phyloP scores from a whole-genome alignment of 1,284 basidiomycete species.

The Phenoliferia sp. region DNA sequence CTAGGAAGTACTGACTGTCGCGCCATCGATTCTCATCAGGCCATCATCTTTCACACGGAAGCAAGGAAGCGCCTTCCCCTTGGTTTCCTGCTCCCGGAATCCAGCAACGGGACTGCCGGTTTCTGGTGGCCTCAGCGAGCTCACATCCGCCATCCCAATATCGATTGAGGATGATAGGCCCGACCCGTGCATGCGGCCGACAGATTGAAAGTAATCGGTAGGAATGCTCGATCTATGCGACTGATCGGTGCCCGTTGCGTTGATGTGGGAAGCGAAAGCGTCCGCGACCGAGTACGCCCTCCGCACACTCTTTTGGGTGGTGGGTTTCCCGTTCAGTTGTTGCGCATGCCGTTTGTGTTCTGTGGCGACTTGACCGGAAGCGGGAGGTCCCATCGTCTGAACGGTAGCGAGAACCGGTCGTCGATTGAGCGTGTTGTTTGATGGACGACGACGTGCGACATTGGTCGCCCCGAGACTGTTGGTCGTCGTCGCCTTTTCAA shows the following conservation, averaged over 20 bases:
- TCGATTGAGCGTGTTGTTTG: slow-evolving; percentile 7
- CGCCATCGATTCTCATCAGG: slow-evolving; percentile 77
- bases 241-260: neutral
- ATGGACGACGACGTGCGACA: slow-evolving; percentile 6
- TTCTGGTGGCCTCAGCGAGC: slow-evolving; percentile 16
- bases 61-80: slow-evolving; percentile 90
- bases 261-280: slow-evolving; percentile 4
- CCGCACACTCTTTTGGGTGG: slow-evolving; percentile 5
- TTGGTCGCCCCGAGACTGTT: neutral
- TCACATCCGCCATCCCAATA: slow-evolving; percentile 7
- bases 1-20: slow-evolving; percentile 58
- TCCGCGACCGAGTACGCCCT: slow-evolving; percentile 31
- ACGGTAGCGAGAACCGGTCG: neutral
- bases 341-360: slow-evolving; percentile 26
- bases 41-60: slow-evolving; percentile 90
- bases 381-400: neutral
- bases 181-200: slow-evolving; percentile 3
- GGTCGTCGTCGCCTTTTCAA: slow-evolving; percentile 22
- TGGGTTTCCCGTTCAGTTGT: slow-evolving; percentile 25
- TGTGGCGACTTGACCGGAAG: neutral
- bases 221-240: neutral
- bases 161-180: slow-evolving; percentile 10
- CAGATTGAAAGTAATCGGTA: neutral
- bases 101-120: slow-evolving; percentile 51
- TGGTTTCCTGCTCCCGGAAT: slow-evolving; percentile 86